A percentile compares a stretch with the other conserved stretches of the same genome.
Evolutionary conservation across 148 eudicot species (phyloP).

Genomic region (Diospyros kaki): DNA sequence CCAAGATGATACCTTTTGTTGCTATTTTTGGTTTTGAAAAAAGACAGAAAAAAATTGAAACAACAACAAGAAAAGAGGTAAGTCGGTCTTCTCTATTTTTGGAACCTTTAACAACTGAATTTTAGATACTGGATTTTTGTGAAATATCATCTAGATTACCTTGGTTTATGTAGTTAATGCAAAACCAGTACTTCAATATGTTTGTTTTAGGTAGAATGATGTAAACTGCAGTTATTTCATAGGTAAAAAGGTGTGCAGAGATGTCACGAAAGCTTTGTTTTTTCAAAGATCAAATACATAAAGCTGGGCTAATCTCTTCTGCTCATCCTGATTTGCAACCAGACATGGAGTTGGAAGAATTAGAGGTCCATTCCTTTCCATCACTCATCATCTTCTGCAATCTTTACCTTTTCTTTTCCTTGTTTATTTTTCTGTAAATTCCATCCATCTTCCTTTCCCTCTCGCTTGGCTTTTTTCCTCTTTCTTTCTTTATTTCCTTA

Average conservation of each 20-base stretch:
- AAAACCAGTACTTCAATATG: neutral
- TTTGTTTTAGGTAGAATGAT: neutral
- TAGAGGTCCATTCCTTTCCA: conserved; percentile 61
- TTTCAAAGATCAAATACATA: conserved; percentile 91
- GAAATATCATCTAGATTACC: conserved; percentile 1
- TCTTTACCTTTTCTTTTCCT: neutral
- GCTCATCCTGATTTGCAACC: conserved; percentile 62
- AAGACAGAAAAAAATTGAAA: conserved; percentile 59
- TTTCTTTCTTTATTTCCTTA: too few species aligned
- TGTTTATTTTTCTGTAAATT: neutral
- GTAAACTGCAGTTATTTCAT: conserved; percentile 13
- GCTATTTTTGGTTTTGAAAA: too few species aligned
- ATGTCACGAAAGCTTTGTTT: conserved; percentile 95
- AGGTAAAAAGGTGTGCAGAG: conserved; percentile 99
- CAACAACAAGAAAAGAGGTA: conserved; percentile 22
- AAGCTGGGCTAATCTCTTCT: conserved; percentile 65
- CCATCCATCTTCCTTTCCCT: neutral
- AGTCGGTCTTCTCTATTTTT: conserved; percentile 3
- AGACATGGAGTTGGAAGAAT: conserved; percentile 73
- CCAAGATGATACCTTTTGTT: too few species aligned
- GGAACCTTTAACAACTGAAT: neutral
- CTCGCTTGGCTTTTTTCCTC: too few species aligned
- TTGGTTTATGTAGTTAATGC: neutral
- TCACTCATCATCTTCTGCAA: neutral
- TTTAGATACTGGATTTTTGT: neutral